phyloP scores from a whole-genome alignment of 495 filamentous ascomycete genomes.

The Neurospora sp. region DNA sequence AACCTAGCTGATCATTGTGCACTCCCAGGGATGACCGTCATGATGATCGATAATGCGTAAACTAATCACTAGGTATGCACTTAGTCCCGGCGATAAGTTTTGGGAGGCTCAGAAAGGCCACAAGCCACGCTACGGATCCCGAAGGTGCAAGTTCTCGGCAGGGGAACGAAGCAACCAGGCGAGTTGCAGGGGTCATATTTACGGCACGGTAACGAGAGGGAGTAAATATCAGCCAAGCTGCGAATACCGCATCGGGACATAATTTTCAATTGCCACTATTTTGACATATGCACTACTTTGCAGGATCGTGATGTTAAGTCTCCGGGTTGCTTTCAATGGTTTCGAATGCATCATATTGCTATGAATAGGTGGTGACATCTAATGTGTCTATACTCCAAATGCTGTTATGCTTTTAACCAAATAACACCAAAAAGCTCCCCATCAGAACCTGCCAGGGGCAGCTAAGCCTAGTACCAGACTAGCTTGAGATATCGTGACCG shows the following conservation, averaged over 20 bases:
- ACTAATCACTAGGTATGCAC: background rate
- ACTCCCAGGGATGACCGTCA: background rate
- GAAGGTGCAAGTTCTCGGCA: background rate
- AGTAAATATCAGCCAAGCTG: background rate
- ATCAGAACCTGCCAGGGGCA: background rate
- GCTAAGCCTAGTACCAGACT: background rate
- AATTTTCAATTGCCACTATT: background rate
- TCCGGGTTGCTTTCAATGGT: background rate
- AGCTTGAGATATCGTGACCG: background rate
- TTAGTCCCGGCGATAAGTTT: background rate
- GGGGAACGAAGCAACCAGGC: background rate
- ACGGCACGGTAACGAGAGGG: background rate
- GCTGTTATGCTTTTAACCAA: background rate
- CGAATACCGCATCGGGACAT: background rate
- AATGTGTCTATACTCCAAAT: background rate
- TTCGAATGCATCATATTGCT: background rate
- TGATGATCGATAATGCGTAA: background rate
- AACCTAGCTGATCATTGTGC: background rate
- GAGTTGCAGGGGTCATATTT: background rate
- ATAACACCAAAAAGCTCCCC: background rate
- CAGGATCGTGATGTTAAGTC: background rate
- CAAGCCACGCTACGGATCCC: background rate
- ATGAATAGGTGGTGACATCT: background rate
- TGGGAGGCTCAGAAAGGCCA: background rate
- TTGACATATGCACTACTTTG: background rate